Conservation (phyloP, 2,329 filamentous ascomycete genomes). For the Cladosporium sp. region DNA sequence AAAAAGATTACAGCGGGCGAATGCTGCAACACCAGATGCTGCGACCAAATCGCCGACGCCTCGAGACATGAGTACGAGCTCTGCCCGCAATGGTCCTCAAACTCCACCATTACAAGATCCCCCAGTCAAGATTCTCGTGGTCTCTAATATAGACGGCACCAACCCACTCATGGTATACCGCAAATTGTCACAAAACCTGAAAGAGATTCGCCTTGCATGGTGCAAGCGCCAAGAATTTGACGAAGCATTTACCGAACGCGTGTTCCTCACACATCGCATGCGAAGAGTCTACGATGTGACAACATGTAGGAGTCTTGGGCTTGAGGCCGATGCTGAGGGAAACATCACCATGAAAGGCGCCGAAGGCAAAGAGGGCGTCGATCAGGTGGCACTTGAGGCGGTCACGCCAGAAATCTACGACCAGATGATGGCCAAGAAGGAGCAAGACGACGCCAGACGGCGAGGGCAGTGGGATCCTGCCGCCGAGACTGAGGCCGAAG, state of each 20-base stretch:
- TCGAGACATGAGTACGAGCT: not conserved
- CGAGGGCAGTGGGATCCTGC: slow-evolving; percentile 14
- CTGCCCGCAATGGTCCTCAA: not conserved
- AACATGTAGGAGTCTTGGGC: slow-evolving; percentile 64
- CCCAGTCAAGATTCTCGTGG: slow-evolving; percentile 62
- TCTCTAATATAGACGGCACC: slow-evolving; percentile 60
- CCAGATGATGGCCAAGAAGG: slow-evolving; percentile 49
- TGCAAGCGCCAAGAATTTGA: slow-evolving; percentile 57
- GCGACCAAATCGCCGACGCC: slow-evolving; percentile 16
- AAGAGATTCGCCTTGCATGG: slow-evolving; percentile 67
- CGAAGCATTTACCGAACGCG: slow-evolving; percentile 45
- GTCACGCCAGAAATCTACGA: slow-evolving; percentile 65
- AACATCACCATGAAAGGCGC: slow-evolving; percentile 38
- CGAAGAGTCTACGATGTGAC: slow-evolving; percentile 71
- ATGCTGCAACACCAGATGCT: slow-evolving; percentile 14
- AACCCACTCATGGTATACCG: slow-evolving; percentile 61
- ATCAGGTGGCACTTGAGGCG: slow-evolving; percentile 69
- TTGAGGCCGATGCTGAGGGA: slow-evolving; percentile 46
- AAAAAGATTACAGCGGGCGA: slow-evolving; percentile 28
- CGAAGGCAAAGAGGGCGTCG: slow-evolving; percentile 48
- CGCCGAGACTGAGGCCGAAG: slow-evolving; percentile 14
- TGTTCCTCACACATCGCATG: slow-evolving; percentile 78
- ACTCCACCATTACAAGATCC: slow-evolving; percentile 37
- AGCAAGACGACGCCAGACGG: slow-evolving; percentile 17
- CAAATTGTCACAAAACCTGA: slow-evolving; percentile 63